Base-by-base conservation (phyloP, 1,284 basidiomycete genomes). In the Amylostereum areolatum region DNA sequence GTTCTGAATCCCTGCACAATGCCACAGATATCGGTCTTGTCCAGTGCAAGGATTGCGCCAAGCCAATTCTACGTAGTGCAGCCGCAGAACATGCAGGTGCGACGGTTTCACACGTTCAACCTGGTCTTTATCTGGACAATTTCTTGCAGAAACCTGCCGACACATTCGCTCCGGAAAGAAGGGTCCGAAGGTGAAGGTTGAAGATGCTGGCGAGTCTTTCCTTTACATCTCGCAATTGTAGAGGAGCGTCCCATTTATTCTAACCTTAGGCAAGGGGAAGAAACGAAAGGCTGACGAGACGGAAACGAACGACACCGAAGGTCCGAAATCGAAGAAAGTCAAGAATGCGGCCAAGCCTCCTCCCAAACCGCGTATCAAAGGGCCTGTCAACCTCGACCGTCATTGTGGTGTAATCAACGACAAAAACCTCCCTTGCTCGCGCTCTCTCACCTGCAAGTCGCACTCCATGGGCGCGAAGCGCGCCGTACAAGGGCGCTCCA, bases 331-430 rank as follows among this genome's bases (percentile, higher is more conserved):
- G 67, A 92, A 92, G 70, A 92, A 89, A 65, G 56, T 55, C 29
- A 89, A 89, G 65, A 77, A 83, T 9, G 69, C 74, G 45, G 75
- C 80, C 57, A 88, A 43, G 41, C 12, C n/a, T 7, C 41, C 41
- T 25, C 41, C 78, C 11, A 89, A 87, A 62, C 82, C 83, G 10
- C 81, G 91, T 40, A 69, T 80, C 52, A 89, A 92, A 61, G 89
- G 89, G 2, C 92, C 92, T 2, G 82, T 95, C 47, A 88, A 98
- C 66, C 84, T 89, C 56, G 92, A 97, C 71, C 85, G 83, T 54
- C 94, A 98, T 60, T 99, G 96, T 59, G 96, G 97, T 49, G 96
- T 99, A 42, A 95, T 97, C 66, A 98, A 96, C 70, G 95, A 97
- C 71, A 97, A 97, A 65, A 81, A 81, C 42, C 72, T 93, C 8